Base-by-base conservation (phyloP, 2,329 filamentous ascomycete species). In the Fusarium multiceps region DNA sequence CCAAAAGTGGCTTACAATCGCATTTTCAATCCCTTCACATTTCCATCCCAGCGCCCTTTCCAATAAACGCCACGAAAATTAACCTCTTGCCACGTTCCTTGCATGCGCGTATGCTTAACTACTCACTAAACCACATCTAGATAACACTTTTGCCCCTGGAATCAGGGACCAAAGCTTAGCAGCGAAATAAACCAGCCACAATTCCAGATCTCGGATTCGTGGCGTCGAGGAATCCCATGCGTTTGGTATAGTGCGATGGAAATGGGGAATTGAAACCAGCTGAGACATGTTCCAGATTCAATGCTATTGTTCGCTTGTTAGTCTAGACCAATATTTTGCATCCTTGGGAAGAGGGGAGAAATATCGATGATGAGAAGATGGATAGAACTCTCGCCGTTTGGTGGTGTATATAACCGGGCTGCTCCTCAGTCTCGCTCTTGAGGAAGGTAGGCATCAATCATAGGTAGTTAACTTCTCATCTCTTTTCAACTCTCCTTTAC, bases 111-210 rank as follows among this genome's bases (percentile, higher is more conserved):
- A 40, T 18, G 42, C 54, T 65, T 42, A 32, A 34, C 18, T 4
- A 10, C 8, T 8, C 13, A 10, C 45, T 30, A 28, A 63, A 23
- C 20, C 9, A n/a, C 12, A 18, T 28, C 10, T 12, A 37, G 34
- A n/a, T 40, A 49, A 18, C 12, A 23, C 23, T n/a, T 53, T n/a
- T 27, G 7, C 37, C 30, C 57, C 34, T 68, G 63, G 63, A 63
- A 68, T 63, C 63, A 67, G 64, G 57, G 53, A 56, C 57, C 14
- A 54, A 63, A 63, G 64, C 62, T 62, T 66, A 46, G 34, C 61
- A 6, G 11, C 41, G n/a, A 27, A 23, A 58, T 32, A 61, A 14
- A 25, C 3, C 25, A 42, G 68, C 68, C 68, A 70, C 59, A 47
- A 71, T 70, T 58, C 68, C 68, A 60, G 46, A 47, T 67, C 30